A percentile compares a stretch with the other conserved stretches of the same genome.
Conservation (phyloP, 2,329 filamentous ascomycete species). For the Claviceps sp. region DNA sequence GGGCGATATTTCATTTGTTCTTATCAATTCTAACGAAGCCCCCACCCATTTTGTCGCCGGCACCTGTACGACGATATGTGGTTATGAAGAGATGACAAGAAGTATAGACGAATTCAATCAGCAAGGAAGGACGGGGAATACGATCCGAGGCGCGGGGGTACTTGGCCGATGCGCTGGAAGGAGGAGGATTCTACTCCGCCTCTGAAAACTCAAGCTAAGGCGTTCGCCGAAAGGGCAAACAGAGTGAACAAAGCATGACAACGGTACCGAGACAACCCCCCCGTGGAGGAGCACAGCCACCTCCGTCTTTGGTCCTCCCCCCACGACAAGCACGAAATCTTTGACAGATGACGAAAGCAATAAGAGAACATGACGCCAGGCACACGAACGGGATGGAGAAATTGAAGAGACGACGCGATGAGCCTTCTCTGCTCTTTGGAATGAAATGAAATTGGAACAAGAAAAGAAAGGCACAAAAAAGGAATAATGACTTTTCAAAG, state of each 20-base stretch:
- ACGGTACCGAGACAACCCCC: no score
- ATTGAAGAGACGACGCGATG: not conserved
- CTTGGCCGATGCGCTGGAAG: not conserved
- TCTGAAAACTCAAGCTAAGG: no score
- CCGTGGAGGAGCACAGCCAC: no score
- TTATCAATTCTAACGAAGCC: not conserved
- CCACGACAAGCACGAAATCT: no score
- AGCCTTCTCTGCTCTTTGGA: no score
- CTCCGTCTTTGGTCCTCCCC: no score
- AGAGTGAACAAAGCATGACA: no score
- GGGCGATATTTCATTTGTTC: slow-evolving; percentile 3
- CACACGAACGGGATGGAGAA: not conserved
- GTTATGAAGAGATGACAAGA: not conserved
- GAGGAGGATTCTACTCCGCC: not conserved
- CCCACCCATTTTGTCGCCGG: not conserved
- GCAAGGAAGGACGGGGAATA: not conserved
- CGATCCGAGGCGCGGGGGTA: no score
- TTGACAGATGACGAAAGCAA: no score
- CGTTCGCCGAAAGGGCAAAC: no score
- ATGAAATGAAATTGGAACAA: not conserved
- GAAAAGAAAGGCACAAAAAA: not conserved
- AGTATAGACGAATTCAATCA: not conserved
- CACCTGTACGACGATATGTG: not conserved
- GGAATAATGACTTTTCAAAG: not conserved
- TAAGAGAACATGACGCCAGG: not conserved